Evolutionary conservation across 108 stramenopile species (phyloP), one percentile per base, ranked within the genome.

Genomic region (Pinguiococcus pyrenoidosus): DNA sequence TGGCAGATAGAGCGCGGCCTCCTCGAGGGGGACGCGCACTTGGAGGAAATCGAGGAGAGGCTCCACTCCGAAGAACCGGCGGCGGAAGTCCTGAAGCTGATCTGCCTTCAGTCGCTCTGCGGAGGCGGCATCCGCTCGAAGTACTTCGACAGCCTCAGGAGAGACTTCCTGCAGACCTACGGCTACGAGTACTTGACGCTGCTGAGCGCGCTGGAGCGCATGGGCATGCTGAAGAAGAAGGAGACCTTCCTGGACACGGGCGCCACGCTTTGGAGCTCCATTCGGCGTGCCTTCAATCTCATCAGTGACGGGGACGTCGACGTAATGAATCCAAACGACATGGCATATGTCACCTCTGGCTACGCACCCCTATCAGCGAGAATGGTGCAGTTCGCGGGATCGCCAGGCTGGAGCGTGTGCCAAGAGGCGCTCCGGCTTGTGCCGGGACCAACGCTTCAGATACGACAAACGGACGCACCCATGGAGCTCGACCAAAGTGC

Each of bases 1-100:
- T 96, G 93, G 93, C 82, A 90, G 43, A 81, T 76, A 7, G 93
- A 96, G 62, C 66, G 93, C 29, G 72, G 79, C 37, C 82, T 96
- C 68, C 54, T 96, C 14, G 93, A 96, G 59, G 87, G 88, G 12
- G 87, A 92, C 53, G 51, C 71, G 5, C 81, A 79, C 51, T 81
- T 79, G 44, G 28, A 61, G 50, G 52, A 54, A 6, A 30, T 68
- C 23, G 69, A 71, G 21, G 69, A 69, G 6, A 37, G 64, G 54
- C 17, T 65, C 3, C 44, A 26, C 34, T 21, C 29, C 32, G 50
- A 69, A 22, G 79, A 82, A 72, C 83, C 83, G 21, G 78, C 81
- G 2, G 64, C 60, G 46, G 53, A 66, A 41, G 62, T 87, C 32
- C 51, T 90, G 1, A 64, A 84, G 27, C 52, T 87, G n/a, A 38